Conservation (phyloP, 192 early-diverging fungal species). For the Gryganskiella cystojenkinii region DNA sequence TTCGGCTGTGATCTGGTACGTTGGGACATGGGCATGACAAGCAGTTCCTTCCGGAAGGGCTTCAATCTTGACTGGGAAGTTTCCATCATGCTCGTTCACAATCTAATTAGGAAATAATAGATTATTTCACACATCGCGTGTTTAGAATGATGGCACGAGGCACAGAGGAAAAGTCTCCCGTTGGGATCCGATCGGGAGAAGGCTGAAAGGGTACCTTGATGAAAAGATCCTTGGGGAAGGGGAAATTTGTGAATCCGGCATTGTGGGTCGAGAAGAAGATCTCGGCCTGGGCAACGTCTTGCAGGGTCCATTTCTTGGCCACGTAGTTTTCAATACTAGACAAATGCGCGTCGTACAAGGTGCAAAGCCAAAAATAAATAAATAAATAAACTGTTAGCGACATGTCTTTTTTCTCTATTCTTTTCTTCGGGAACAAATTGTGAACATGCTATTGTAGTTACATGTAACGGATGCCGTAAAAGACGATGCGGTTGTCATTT, state of each 20-base stretch:
- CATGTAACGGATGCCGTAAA: slow-evolving; percentile 89
- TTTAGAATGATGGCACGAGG: too few relatives aligned
- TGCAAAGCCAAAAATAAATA: neutral
- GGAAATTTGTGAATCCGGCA: slow-evolving; percentile 69
- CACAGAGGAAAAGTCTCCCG: too few relatives aligned
- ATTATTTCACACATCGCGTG: neutral
- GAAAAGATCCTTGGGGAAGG: slow-evolving; percentile 85
- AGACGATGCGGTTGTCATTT: slow-evolving; percentile 79
- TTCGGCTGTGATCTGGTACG: slow-evolving; percentile 84
- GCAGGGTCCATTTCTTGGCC: slow-evolving; percentile 68
- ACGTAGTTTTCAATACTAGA: slow-evolving; percentile 78
- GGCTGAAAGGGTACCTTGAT: slow-evolving; percentile 60
- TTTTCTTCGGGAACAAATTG: too few relatives aligned
- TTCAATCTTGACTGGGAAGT: slow-evolving; percentile 87
- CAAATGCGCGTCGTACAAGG: neutral
- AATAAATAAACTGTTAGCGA: too few relatives aligned
- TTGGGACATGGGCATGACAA: slow-evolving; percentile 82
- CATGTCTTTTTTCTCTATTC: too few relatives aligned
- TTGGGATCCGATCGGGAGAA: too few relatives aligned
- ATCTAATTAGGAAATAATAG: slow-evolving; percentile 56
- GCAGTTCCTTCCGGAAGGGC: slow-evolving; percentile 85
- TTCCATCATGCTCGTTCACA: slow-evolving; percentile 81
- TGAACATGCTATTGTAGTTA: slow-evolving; percentile 23
- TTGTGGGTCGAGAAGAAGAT: slow-evolving; percentile 83
- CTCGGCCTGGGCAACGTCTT: slow-evolving; percentile 75